phyloP scores from a whole-genome alignment of 2,329 filamentous ascomycete genomes.

The Fusarium subtropicale region DNA sequence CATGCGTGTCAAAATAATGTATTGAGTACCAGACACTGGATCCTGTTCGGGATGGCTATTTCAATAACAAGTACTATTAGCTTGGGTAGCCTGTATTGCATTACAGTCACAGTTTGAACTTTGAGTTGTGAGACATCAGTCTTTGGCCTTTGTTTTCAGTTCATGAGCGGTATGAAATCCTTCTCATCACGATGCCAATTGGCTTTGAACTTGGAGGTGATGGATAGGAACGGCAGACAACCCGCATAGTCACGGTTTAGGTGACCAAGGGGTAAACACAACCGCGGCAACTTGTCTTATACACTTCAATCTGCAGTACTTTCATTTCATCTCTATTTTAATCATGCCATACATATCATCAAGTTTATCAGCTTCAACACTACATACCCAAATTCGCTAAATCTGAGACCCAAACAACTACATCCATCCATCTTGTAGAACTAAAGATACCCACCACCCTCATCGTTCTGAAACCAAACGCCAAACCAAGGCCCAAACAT shows the following conservation, averaged over 20 bases:
- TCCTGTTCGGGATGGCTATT: background rate
- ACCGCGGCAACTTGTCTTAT: conserved; percentile 2
- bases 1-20: background rate
- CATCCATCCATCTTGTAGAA: conserved; percentile 20
- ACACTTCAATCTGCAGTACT: background rate
- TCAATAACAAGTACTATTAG: background rate
- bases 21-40: background rate
- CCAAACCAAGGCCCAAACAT: conserved; percentile 27
- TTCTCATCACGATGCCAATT: background rate
- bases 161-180: background rate
- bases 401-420: conserved; percentile 22
- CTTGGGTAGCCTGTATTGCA: background rate
- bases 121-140: background rate
- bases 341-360: conserved; percentile 9
- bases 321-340: conserved; percentile 23
- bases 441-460: conserved; percentile 11
- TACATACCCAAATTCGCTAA: conserved; percentile 35
- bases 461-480: conserved; percentile 41
- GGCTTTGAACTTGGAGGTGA: background rate
- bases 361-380: conserved; percentile 33
- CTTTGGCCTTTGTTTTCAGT: background rate
- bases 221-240: background rate
- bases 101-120: background rate
- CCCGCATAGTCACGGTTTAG: background rate
- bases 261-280: background rate